Evolutionary conservation across 73 alveolate species (phyloP).

Genomic region (Stentor coeruleus): DNA sequence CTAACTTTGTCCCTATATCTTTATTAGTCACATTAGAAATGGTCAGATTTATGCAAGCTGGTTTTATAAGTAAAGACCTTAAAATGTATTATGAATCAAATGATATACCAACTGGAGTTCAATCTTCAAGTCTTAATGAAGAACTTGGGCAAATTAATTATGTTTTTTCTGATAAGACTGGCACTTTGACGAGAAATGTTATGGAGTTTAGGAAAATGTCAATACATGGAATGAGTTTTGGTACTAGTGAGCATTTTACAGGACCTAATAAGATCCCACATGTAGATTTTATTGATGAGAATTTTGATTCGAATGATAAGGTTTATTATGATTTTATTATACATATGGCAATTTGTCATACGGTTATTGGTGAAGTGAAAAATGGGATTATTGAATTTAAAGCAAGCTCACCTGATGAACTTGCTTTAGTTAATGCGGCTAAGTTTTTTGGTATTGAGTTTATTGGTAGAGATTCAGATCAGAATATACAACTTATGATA

Average conservation of each 20-base stretch:
- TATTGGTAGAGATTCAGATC: constrained; percentile 30
- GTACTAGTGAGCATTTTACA: background rate
- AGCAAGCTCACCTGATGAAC: constrained; percentile 87
- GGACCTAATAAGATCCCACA: constrained; percentile 10
- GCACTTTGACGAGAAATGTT: constrained; percentile 80
- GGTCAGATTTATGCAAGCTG: constrained; percentile 77
- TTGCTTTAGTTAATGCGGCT: constrained; percentile 64
- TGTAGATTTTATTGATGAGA: constrained; percentile 6
- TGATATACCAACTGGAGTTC: constrained; percentile 53
- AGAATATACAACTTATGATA: constrained; percentile 30
- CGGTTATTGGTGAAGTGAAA: constrained; percentile 53
- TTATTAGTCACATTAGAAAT: constrained; percentile 84
- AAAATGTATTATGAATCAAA: constrained; percentile 44
- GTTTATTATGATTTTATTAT: constrained; percentile 29
- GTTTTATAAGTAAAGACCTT: constrained; percentile 68
- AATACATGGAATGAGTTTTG: background rate
- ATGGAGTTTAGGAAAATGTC: constrained; percentile 60
- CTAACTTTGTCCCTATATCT: constrained; percentile 86
- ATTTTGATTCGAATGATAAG: background rate
- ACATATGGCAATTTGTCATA: constrained; percentile 62
- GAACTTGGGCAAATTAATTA: constrained; percentile 83
- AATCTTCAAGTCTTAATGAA: constrained; percentile 70
- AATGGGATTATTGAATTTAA: constrained; percentile 55
- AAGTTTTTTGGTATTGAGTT: constrained; percentile 62
- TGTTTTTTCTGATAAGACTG: constrained; percentile 88